A percentile compares a stretch with the other conserved stretches of the same genome.
phyloP scores from a whole-genome alignment of 768 basidiomycete species.

The Hygrophorus russula region DNA sequence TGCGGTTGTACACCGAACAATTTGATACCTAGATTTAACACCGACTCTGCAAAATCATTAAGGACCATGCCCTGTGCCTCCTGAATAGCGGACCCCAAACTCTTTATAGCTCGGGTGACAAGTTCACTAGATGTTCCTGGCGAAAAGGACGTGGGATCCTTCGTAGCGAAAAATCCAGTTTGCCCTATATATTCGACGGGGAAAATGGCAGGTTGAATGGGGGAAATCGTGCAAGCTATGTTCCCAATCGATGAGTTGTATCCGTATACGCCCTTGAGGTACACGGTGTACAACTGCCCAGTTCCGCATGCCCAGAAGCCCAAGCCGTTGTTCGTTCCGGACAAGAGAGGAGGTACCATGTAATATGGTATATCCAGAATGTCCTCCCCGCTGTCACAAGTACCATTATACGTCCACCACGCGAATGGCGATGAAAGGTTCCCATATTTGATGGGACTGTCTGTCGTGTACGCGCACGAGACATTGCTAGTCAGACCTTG shows the following conservation, averaged over 20 bases:
- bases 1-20: conserved; percentile 6
- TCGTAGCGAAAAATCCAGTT: background rate
- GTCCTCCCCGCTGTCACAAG: background rate
- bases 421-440: no score
- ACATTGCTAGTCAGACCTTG: conserved; percentile 15
- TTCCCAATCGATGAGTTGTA: conserved; percentile 9
- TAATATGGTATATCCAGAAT: background rate
- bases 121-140: background rate
- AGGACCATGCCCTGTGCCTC: conserved; percentile 7
- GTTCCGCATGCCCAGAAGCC: conserved; percentile 11
- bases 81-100: conserved; percentile 6
- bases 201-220: conserved; percentile 10
- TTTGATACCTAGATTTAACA: conserved; percentile 14
- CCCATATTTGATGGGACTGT: conserved; percentile 1
- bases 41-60: conserved; percentile 13
- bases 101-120: conserved; percentile 4
- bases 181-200: conserved; percentile 7
- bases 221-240: conserved; percentile 11
- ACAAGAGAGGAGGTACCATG: background rate
- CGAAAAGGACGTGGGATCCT: background rate
- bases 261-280: conserved; percentile 4
- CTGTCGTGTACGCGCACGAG: conserved; percentile 10
- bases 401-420: background rate
- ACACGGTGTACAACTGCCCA: conserved; percentile 8
- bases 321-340: conserved; percentile 1